Evolutionary conservation across 2,329 filamentous ascomycete genomes (phyloP).

Genomic region (Daldinia sp.): DNA sequence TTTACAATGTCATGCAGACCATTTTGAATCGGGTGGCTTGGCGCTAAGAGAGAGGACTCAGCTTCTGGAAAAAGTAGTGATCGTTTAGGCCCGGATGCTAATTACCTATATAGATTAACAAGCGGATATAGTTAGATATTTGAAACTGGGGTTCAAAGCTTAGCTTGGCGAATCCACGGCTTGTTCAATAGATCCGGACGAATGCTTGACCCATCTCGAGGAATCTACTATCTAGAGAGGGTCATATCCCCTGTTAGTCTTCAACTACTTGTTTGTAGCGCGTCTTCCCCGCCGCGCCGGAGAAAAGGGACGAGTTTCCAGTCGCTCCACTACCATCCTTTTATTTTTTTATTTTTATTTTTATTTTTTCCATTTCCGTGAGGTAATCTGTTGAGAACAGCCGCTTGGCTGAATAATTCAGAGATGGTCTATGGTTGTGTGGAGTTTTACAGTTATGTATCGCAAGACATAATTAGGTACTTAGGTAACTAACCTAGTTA

Average conservation of each 20-base stretch:
- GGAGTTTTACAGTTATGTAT: neutral
- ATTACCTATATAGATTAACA: conserved; percentile 20
- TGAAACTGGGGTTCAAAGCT: conserved; percentile 26
- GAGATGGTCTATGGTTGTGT: neutral
- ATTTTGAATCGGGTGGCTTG: conserved; percentile 33
- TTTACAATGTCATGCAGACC: conserved; percentile 15
- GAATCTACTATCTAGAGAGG: neutral
- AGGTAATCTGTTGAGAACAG: conserved; percentile 36
- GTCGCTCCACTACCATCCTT: conserved; percentile 9
- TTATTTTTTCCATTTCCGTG: conserved; percentile 18
- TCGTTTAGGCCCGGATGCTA: conserved; percentile 23
- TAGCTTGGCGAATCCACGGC: conserved; percentile 4
- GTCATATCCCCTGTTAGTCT: conserved; percentile 22
- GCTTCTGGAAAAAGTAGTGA: conserved; percentile 37
- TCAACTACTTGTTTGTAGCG: conserved; percentile 13
- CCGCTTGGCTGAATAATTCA: conserved; percentile 22
- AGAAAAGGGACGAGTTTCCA: conserved; percentile 41
- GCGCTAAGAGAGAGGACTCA: conserved; percentile 23
- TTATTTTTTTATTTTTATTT: conserved; percentile 1
- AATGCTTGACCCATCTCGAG: conserved; percentile 28
- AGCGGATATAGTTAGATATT: conserved; percentile 13
- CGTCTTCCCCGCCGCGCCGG: conserved; percentile 32
- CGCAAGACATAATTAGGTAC: neutral
- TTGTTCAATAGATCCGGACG: conserved; percentile 34
- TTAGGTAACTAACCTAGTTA: too few species aligned